Evolutionary conservation across 2,329 filamentous ascomycete genomes (phyloP).

Genomic region (Arthrinium phaeospermum): DNA sequence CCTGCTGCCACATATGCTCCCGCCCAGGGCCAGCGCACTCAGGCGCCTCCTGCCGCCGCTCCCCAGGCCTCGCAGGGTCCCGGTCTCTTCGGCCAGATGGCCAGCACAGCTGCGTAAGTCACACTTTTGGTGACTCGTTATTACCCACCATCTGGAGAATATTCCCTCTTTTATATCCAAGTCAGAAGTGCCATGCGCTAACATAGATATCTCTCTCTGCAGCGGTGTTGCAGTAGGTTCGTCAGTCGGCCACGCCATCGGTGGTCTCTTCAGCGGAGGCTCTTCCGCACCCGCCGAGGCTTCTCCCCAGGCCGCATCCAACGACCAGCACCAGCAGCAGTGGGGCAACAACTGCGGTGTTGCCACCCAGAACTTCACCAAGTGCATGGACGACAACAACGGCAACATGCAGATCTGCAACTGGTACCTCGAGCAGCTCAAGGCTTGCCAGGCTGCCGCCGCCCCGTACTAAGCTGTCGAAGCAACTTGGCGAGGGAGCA

Average conservation of each 20-base stretch:
- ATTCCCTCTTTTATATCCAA: background rate
- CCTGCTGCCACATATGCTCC: slow-evolving; percentile 71
- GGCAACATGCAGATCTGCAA: slow-evolving; percentile 96
- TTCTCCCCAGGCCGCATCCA: slow-evolving; percentile 51
- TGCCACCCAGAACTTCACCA: slow-evolving; percentile 85
- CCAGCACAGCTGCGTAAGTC: slow-evolving; percentile 93
- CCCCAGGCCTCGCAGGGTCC: slow-evolving; percentile 69
- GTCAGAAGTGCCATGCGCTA: background rate
- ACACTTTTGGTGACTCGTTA: background rate
- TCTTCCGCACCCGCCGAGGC: slow-evolving; percentile 63
- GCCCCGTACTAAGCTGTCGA: slow-evolving; percentile 64
- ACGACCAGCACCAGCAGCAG: slow-evolving; percentile 57
- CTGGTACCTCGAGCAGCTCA: slow-evolving; percentile 98
- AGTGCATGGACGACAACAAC: slow-evolving; percentile 94
- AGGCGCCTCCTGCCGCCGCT: slow-evolving; percentile 49
- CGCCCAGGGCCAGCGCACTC: slow-evolving; percentile 51
- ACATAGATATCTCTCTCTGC: background rate
- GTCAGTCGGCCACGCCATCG: slow-evolving; percentile 92
- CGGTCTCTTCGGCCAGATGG: slow-evolving; percentile 95
- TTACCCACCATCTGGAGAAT: background rate
- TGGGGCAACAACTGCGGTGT: slow-evolving; percentile 73
- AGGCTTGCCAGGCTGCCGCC: slow-evolving; percentile 82
- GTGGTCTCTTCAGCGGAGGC: slow-evolving; percentile 83
- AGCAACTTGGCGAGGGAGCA: background rate
- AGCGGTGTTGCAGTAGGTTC: slow-evolving; percentile 97